Percentiles rank a stretch among this genome's conserved stretches.
These are phyloP conservation scores for Yarrowia sp. DNA, from an alignment of 805 yeast genomes.

Conservation along the genomic window DNA sequence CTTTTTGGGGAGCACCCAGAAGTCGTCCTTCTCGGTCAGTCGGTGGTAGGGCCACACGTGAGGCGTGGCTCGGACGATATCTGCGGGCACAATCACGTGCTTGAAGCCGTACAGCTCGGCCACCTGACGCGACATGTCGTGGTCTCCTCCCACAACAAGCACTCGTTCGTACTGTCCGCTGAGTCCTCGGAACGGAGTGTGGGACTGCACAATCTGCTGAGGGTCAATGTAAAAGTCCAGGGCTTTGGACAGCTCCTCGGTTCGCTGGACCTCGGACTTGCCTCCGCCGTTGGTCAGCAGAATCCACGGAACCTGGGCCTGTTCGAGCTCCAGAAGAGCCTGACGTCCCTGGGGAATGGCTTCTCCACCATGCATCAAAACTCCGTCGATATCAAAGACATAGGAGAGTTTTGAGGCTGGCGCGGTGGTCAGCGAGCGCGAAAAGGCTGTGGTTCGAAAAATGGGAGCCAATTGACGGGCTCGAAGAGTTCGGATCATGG, in stretches of 20 bases:
- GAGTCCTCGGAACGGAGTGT: conserved; percentile 79
- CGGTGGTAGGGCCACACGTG: conserved; percentile 74
- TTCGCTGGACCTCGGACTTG: conserved; percentile 66
- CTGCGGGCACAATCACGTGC: conserved; percentile 75
- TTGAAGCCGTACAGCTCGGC: conserved; percentile 80
- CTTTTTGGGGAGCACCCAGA: conserved; percentile 52
- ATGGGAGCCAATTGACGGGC: background rate
- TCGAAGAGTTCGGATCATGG: background rate
- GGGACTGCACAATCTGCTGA: conserved; percentile 80
- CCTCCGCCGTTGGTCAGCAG: conserved; percentile 94
- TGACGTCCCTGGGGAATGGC: conserved; percentile 70
- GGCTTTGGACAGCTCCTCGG: conserved; percentile 57
- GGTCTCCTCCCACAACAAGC: conserved; percentile 83
- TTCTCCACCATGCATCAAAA: conserved; percentile 72
- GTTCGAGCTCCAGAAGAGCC: conserved; percentile 63
- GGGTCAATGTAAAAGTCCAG: conserved; percentile 54
- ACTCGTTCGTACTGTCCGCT: conserved; percentile 64
- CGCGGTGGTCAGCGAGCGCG: background rate
- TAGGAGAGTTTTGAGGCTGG: conserved; percentile 21
- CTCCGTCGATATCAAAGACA: conserved; percentile 75
- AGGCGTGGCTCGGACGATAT: conserved; percentile 64
- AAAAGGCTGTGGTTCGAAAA: background rate
- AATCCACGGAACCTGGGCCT: conserved; percentile 73
- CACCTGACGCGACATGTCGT: conserved; percentile 70
- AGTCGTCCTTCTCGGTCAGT: conserved; percentile 54